phyloP scores from a whole-genome alignment of 2,329 filamentous ascomycete genomes.

The Colletotrichum eremochloae region DNA sequence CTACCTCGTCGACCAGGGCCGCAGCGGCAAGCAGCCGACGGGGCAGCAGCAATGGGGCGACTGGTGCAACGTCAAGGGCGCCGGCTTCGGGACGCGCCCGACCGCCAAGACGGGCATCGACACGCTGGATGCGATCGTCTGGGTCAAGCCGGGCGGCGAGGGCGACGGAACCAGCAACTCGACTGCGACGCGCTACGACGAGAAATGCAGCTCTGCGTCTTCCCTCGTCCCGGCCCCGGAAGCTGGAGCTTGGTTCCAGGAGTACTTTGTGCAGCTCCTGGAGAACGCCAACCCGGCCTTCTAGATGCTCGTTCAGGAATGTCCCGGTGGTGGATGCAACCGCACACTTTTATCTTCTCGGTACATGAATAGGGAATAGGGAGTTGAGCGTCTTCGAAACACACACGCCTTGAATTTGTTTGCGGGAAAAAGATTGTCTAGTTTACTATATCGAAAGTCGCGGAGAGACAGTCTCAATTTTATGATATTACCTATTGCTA shows the following conservation, averaged over 20 bases:
- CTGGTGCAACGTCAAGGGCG: slow-evolving; percentile 70
- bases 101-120: slow-evolving; percentile 64
- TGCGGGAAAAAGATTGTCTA: neutral
- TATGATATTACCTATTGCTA: neutral
- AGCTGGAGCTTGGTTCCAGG: slow-evolving; percentile 77
- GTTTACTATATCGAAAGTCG: neutral
- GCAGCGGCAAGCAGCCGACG: slow-evolving; percentile 59
- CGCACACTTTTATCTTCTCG: neutral
- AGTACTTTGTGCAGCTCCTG: slow-evolving; percentile 70
- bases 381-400: neutral
- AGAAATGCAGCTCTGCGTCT: slow-evolving; percentile 62
- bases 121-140: slow-evolving; percentile 69
- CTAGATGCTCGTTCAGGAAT: slow-evolving; percentile 35
- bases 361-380: slow-evolving; percentile 4
- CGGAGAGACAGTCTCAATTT: neutral
- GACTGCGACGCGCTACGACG: slow-evolving; percentile 59
- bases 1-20: slow-evolving; percentile 43
- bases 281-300: slow-evolving; percentile 69
- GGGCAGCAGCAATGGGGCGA: slow-evolving; percentile 67
- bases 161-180: slow-evolving; percentile 52
- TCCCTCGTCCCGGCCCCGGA: slow-evolving; percentile 75
- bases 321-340: neutral
- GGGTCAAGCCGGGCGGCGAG: slow-evolving; percentile 69
- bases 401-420: no score
- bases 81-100: slow-evolving; percentile 67